Conservation (phyloP, 176 grass and related monocot species). For the Juncus effusus region DNA sequence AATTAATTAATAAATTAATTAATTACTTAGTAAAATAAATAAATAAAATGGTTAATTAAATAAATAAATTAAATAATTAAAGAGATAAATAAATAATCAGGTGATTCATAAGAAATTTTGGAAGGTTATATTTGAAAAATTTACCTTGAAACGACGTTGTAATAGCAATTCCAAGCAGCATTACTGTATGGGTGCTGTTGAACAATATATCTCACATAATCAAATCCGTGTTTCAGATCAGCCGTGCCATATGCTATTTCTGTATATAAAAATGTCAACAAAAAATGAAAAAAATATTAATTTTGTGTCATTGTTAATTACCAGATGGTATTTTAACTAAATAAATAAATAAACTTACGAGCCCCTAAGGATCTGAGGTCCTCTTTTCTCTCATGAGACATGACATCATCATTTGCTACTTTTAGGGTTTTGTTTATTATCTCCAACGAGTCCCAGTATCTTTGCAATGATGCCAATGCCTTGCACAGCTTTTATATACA, state of each 20-base stretch:
- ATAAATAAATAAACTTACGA: constrained; percentile 44
- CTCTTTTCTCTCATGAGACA: constrained; percentile 53
- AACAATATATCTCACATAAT: constrained; percentile 83
- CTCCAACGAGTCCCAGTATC: constrained; percentile 74
- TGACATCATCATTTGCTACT: constrained; percentile 57
- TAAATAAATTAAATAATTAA: neutral
- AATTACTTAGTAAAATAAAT: neutral
- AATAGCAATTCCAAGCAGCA: constrained; percentile 88
- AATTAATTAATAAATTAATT: no score
- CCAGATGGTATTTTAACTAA: no score
- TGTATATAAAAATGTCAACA: constrained; percentile 24
- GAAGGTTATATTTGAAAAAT: constrained; percentile 4
- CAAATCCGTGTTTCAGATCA: constrained; percentile 84
- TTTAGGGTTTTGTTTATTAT: constrained; percentile 76
- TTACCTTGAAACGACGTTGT: constrained; percentile 88
- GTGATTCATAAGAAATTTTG: no score
- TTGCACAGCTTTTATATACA: constrained; percentile 61
- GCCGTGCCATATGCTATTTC: constrained; percentile 85
- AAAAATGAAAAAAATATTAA: constrained; percentile 27
- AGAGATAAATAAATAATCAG: no score
- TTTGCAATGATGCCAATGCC: constrained; percentile 65
- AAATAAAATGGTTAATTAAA: neutral
- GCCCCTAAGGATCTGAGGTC: constrained; percentile 78
- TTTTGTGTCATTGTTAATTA: neutral
- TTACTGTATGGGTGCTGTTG: constrained; percentile 71